Conservation (phyloP, 768 basidiomycete genomes). For the Boletus rufocinnamomeus region DNA sequence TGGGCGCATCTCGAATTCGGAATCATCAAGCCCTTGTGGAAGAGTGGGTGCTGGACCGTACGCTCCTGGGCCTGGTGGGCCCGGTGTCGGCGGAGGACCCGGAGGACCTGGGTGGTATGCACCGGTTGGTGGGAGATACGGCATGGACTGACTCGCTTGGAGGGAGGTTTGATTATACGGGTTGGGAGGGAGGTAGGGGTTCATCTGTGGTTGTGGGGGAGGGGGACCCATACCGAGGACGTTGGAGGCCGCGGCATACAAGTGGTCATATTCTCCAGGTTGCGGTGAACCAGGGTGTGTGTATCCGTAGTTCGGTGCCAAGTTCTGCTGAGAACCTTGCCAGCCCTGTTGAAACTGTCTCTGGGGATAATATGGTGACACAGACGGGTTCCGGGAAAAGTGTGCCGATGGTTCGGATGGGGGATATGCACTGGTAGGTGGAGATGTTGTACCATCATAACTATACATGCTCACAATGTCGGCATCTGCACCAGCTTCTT, state of each 20-base stretch:
- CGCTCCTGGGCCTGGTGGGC: conserved; percentile 12
- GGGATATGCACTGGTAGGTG: conserved; percentile 34
- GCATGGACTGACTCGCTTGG: conserved; percentile 34
- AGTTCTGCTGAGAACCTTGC: conserved; percentile 32
- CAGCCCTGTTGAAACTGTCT: conserved; percentile 27
- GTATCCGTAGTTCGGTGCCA: conserved; percentile 23
- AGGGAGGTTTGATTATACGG: conserved; percentile 25
- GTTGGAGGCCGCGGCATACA: conserved; percentile 78
- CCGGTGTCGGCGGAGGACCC: conserved; percentile 22
- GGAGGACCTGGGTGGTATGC: conserved; percentile 26
- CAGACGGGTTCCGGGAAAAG: conserved; percentile 24
- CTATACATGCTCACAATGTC: conserved; percentile 42
- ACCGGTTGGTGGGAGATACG: conserved; percentile 35
- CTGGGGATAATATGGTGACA: conserved; percentile 20
- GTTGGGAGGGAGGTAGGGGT: conserved; percentile 26
- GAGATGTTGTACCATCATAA: conserved; percentile 39
- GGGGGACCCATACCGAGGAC: conserved; percentile 79
- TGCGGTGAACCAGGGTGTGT: conserved; percentile 26
- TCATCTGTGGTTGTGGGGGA: conserved; percentile 22
- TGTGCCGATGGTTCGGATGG: conserved; percentile 24
- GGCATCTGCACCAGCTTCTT: conserved; percentile 33
- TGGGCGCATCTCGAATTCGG: conserved; percentile 57
- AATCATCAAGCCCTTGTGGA: conserved; percentile 36
- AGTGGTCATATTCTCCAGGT: conserved; percentile 51
- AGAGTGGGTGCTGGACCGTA: conserved; percentile 30